These are phyloP conservation scores for Arachnomyces sp. DNA, from an alignment of 2,329 filamentous ascomycete genomes.

Conservation along the genomic window DNA sequence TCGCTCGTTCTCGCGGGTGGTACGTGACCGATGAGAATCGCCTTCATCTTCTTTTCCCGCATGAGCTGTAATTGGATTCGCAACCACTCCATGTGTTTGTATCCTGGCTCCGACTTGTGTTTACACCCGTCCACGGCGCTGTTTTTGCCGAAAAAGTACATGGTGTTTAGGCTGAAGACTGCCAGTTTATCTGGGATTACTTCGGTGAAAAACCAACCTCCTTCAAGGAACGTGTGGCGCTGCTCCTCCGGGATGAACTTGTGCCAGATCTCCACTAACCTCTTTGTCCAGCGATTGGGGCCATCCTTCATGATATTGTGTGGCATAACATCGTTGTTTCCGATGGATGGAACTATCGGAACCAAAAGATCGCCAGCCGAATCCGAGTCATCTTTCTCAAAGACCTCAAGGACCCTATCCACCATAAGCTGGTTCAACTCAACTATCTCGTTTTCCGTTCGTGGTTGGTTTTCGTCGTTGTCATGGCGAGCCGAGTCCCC, in stretches of 20 bases:
- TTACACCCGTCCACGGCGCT: constrained; percentile 88
- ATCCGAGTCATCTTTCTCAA: constrained; percentile 33
- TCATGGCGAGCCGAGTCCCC: constrained; percentile 86
- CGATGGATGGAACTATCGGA: constrained; percentile 81
- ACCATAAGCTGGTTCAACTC: constrained; percentile 68
- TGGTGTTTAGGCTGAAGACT: constrained; percentile 89
- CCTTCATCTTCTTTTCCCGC: constrained; percentile 81
- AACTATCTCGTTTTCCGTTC: constrained; percentile 68
- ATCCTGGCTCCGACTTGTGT: constrained; percentile 72
- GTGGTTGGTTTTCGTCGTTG: constrained; percentile 72
- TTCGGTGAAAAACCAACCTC: constrained; percentile 91
- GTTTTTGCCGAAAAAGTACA: constrained; percentile 94
- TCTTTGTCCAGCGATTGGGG: constrained; percentile 77
- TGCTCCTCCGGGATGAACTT: constrained; percentile 88
- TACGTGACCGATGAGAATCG: constrained; percentile 88
- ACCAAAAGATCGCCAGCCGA: constrained; percentile 57
- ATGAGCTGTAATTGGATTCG: constrained; percentile 79
- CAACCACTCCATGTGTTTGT: constrained; percentile 93
- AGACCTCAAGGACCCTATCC: constrained; percentile 67
- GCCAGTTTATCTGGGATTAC: constrained; percentile 79
- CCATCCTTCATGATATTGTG: constrained; percentile 87
- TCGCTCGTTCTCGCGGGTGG: constrained; percentile 77
- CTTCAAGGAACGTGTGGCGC: constrained; percentile 80
- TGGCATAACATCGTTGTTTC: constrained; percentile 95
- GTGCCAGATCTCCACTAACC: constrained; percentile 71